Conservation (phyloP, 1,284 basidiomycete genomes). For the Leccinum colubrinum region DNA sequence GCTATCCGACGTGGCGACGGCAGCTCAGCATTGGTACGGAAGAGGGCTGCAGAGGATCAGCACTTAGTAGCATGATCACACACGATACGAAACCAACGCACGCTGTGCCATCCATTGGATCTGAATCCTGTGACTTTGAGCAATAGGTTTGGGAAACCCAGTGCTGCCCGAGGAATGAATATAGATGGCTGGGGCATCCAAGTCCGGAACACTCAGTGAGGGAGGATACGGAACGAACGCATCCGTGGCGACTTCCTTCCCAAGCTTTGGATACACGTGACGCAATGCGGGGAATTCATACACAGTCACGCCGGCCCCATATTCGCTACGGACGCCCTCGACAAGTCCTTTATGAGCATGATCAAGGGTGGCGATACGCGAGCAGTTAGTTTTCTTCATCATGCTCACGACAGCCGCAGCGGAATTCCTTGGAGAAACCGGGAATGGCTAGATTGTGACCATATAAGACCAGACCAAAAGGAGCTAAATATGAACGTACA, state of each 20-base stretch:
- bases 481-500: constrained; percentile 12
- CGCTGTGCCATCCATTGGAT: constrained; percentile 22
- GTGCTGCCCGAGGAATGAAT: constrained; percentile 41
- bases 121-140: constrained; percentile 23
- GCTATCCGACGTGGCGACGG: constrained; percentile 16
- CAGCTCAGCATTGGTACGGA: not conserved
- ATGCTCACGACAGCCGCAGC: constrained; percentile 30
- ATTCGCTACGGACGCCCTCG: constrained; percentile 15
- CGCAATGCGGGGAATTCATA: constrained; percentile 32
- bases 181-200: constrained; percentile 25
- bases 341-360: constrained; percentile 29
- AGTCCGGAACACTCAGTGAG: constrained; percentile 5
- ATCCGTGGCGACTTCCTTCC: constrained; percentile 25
- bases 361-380: constrained; percentile 30
- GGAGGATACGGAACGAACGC: constrained; percentile 30
- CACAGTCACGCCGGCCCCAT: constrained; percentile 8
- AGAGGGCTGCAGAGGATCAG: constrained; percentile 2
- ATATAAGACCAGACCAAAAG: not conserved
- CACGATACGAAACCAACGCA: not conserved
- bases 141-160: constrained; percentile 36
- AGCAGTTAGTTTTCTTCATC: constrained; percentile 30
- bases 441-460: constrained; percentile 31
- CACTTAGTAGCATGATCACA: not conserved
- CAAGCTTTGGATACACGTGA: constrained; percentile 35
- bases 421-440: constrained; percentile 35